Conservation (phyloP, 2,329 filamentous ascomycete genomes). For the Phoma herbarum region DNA sequence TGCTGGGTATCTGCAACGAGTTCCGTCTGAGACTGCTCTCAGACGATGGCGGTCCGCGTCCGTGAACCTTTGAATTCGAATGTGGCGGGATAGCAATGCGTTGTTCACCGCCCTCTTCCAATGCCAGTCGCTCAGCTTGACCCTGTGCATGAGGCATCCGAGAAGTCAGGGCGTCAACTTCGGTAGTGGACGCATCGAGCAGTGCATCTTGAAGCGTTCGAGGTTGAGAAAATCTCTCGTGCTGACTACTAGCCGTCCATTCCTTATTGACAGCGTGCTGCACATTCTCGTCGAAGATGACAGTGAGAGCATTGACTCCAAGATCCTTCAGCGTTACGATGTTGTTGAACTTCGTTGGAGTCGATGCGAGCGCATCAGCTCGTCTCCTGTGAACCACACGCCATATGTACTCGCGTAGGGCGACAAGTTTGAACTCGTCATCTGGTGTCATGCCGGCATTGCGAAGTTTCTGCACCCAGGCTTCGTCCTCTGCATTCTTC, state of each 20-base stretch:
- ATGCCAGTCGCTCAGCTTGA: conserved; percentile 49
- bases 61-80: conserved; percentile 28
- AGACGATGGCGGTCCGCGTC: conserved; percentile 38
- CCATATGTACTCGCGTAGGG: conserved; percentile 90
- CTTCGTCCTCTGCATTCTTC: conserved; percentile 91
- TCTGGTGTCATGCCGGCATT: conserved; percentile 83
- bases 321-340: conserved; percentile 79
- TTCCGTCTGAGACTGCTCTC: conserved; percentile 48
- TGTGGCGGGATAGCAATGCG: conserved; percentile 37
- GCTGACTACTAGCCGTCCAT: conserved; percentile 41
- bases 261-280: conserved; percentile 56
- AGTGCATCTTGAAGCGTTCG: conserved; percentile 91
- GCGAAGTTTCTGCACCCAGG: conserved; percentile 85
- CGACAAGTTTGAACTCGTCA: conserved; percentile 89
- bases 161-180: conserved; percentile 71
- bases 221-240: conserved; percentile 53
- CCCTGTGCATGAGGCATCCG: conserved; percentile 53
- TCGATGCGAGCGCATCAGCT: conserved; percentile 58
- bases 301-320: conserved; percentile 82
- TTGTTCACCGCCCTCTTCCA: conserved; percentile 33
- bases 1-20: conserved; percentile 41
- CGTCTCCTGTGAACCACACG: conserved; percentile 77
- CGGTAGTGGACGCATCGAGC: conserved; percentile 88
- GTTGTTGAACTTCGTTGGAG: conserved; percentile 65
- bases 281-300: conserved; percentile 84